Evolutionary conservation across 352 stramenopile species (phyloP).

Genomic region (Phytophthora chlamydospora): DNA sequence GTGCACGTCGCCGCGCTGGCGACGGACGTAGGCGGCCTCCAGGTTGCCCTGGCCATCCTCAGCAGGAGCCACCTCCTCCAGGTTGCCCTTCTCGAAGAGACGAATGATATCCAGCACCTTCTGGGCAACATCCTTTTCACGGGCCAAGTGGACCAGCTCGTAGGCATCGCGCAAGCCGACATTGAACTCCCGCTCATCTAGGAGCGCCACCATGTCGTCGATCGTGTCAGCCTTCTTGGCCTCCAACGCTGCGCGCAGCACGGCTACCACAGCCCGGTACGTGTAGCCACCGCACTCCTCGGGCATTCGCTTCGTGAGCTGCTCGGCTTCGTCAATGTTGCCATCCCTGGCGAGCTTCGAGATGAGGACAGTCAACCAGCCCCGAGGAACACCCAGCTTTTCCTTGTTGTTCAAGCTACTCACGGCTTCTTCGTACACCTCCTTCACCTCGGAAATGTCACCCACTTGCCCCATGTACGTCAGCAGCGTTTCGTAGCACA

Average conservation of each 20-base stretch:
- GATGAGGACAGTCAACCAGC: conserved; percentile 56
- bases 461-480: conserved; percentile 44
- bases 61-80: conserved; percentile 32
- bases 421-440: conserved; percentile 60
- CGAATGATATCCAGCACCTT: conserved; percentile 54
- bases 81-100: conserved; percentile 56
- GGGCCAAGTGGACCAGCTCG: conserved; percentile 58
- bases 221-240: conserved; percentile 32
- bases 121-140: conserved; percentile 41
- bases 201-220: conserved; percentile 38
- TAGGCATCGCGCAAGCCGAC: conserved; percentile 51
- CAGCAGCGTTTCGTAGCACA: conserved; percentile 58
- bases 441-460: conserved; percentile 38
- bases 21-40: conserved; percentile 26
- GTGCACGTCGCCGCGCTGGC: conserved; percentile 29
- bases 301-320: conserved; percentile 47
- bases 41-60: conserved; percentile 39
- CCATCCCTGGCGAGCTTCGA: conserved; percentile 44
- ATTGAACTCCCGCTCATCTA: conserved; percentile 53
- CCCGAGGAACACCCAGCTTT: conserved; percentile 40
- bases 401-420: conserved; percentile 33
- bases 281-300: conserved; percentile 44
- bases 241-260: conserved; percentile 45
- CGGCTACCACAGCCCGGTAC: conserved; percentile 47
- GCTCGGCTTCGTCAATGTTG: conserved; percentile 45